Evolutionary conservation across 176 grass and related monocot species (phyloP).

Genomic region (Rhynchospora tenuis): DNA sequence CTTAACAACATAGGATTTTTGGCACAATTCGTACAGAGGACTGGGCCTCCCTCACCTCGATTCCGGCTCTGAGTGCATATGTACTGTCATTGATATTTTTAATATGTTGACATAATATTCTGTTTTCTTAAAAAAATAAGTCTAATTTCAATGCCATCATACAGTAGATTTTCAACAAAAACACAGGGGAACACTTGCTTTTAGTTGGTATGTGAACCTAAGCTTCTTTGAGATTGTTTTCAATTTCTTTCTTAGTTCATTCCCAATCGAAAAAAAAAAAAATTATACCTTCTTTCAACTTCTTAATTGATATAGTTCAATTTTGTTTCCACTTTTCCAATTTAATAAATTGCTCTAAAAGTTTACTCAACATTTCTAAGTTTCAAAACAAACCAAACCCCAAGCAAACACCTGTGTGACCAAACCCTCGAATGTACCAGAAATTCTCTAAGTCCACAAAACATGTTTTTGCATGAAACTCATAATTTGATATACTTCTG

Average conservation of each 20-base stretch:
- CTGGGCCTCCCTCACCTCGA: background rate
- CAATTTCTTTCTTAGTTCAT: background rate
- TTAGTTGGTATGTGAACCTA: background rate
- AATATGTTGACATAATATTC: conserved; percentile 4
- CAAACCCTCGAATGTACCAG: too few relatives aligned
- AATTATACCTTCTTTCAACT: background rate
- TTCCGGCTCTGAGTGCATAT: background rate
- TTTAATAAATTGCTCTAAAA: too few relatives aligned
- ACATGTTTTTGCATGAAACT: too few relatives aligned
- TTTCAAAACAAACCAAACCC: too few relatives aligned
- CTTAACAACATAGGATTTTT: background rate
- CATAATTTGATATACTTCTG: too few relatives aligned
- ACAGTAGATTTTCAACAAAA: background rate
- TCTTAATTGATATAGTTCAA: background rate
- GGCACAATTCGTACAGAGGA: background rate
- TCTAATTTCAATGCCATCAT: background rate
- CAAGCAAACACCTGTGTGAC: too few relatives aligned
- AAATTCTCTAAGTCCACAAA: too few relatives aligned
- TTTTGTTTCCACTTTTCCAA: too few relatives aligned
- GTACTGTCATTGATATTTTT: background rate
- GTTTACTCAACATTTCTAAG: too few relatives aligned
- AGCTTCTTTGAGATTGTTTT: background rate
- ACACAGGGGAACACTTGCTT: background rate
- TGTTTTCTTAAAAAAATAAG: background rate
- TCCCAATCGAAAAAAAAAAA: background rate